These are phyloP conservation scores for Caryopteris hybrid DNA, from an alignment of 305 asterid species.

Conservation along the genomic window DNA sequence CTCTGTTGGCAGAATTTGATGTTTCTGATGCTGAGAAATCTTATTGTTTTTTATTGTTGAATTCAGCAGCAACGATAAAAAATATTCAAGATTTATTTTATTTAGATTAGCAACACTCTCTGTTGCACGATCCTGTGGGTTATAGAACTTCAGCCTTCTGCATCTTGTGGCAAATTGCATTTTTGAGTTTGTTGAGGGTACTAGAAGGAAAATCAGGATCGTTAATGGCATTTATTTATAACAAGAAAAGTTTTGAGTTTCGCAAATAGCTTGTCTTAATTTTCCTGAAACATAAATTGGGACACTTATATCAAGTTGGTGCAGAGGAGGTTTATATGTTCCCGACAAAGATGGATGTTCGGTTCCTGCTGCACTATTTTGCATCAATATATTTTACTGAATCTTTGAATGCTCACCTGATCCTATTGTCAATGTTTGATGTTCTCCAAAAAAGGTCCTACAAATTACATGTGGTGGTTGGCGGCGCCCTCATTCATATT, in stretches of 20 bases:
- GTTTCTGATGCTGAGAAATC: not conserved
- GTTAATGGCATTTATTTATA: not conserved
- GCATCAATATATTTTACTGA: not conserved
- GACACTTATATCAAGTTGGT: not conserved
- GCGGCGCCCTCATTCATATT: slow-evolving; percentile 96
- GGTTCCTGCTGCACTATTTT: not conserved
- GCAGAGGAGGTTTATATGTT: not conserved
- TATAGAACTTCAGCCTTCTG: too few species aligned
- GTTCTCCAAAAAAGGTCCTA: slow-evolving; percentile 48
- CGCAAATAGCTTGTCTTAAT: not conserved
- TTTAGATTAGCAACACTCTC: too few species aligned
- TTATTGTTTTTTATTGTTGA: not conserved
- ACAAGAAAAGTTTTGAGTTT: not conserved
- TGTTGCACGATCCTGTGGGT: not conserved
- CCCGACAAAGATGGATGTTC: not conserved
- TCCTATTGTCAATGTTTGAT: slow-evolving; percentile 16
- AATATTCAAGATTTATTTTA: not conserved
- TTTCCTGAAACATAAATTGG: not conserved
- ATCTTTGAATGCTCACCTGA: slow-evolving; percentile 12
- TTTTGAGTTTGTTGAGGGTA: not conserved
- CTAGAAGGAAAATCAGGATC: not conserved
- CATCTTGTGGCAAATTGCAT: not conserved
- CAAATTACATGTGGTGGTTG: slow-evolving; percentile 94
- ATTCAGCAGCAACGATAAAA: not conserved
- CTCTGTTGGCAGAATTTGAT: not conserved